Conservation (phyloP, 257 asterid genomes). For the Capsicum pubescens region DNA sequence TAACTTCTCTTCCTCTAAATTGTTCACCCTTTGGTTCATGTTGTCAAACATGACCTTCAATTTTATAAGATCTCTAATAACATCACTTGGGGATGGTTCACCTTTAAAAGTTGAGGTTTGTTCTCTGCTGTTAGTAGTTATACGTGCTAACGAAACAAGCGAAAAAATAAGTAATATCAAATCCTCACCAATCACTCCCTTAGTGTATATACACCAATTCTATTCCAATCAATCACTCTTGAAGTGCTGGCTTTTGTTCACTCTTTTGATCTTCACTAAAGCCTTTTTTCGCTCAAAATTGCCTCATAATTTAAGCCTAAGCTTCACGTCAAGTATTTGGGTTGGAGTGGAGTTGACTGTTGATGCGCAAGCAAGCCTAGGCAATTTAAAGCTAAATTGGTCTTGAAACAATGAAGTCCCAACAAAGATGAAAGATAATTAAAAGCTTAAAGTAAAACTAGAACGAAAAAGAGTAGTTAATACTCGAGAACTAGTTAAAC, state of each 20-base stretch:
- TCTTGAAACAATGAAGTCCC: neutral
- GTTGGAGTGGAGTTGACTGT: neutral
- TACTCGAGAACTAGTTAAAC: neutral
- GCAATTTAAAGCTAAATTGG: neutral
- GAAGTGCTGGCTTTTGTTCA: too few relatives aligned
- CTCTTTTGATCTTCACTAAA: too few relatives aligned
- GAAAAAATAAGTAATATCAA: too few relatives aligned
- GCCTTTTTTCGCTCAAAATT: too few relatives aligned
- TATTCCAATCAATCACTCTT: neutral
- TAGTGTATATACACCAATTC: neutral
- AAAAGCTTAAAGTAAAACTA: neutral
- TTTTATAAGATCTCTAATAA: neutral
- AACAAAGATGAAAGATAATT: neutral
- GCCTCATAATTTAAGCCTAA: too few relatives aligned
- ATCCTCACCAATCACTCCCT: neutral
- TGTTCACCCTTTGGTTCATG: neutral
- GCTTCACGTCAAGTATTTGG: neutral
- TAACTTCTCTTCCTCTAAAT: neutral
- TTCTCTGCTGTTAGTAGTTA: neutral
- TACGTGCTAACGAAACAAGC: too few relatives aligned
- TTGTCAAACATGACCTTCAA: neutral
- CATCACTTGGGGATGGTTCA: neutral
- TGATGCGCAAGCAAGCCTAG: neutral
- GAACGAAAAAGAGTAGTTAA: too few relatives aligned
- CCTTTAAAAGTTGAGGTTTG: neutral